Evolutionary conservation across 2,329 filamentous ascomycete genomes (phyloP).

Genomic region (Elsinoe arachidis): DNA sequence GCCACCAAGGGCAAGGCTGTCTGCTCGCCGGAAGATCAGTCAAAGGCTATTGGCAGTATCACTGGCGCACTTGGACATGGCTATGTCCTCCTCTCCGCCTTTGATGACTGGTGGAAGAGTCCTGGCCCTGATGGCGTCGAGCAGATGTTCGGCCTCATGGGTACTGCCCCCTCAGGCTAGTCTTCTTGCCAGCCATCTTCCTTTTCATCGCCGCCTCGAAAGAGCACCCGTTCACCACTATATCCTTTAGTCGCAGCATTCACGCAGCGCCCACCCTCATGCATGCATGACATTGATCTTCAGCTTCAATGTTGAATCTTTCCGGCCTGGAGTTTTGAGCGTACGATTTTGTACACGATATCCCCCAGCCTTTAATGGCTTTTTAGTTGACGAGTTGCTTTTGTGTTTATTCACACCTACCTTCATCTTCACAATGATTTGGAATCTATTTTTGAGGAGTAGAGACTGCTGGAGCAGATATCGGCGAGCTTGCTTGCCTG

Average conservation of each 20-base stretch:
- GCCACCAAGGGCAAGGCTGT: slow-evolving; percentile 57
- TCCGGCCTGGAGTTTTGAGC: slow-evolving; percentile 1
- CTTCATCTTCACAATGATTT: not conserved
- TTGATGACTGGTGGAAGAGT: slow-evolving; percentile 73
- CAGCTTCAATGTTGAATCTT: slow-evolving; percentile 7
- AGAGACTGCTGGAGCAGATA: slow-evolving; percentile 5
- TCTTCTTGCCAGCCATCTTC: not conserved
- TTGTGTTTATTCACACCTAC: not conserved
- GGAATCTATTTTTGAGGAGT: not conserved
- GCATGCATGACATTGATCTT: slow-evolving; percentile 10
- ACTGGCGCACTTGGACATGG: slow-evolving; percentile 49
- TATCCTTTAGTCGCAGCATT: slow-evolving; percentile 7
- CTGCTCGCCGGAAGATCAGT: slow-evolving; percentile 59
- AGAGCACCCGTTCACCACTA: not conserved
- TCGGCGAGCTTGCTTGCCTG: slow-evolving; percentile 5
- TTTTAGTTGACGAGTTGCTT: not conserved
- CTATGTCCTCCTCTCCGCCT: slow-evolving; percentile 68
- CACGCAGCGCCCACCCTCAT: slow-evolving; percentile 4
- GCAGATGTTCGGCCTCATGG: slow-evolving; percentile 58
- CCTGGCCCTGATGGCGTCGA: slow-evolving; percentile 60
- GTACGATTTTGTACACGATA: not conserved
- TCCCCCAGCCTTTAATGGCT: not conserved
- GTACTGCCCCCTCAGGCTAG: slow-evolving; percentile 3
- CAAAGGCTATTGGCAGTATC: slow-evolving; percentile 56
- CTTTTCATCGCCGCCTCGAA: not conserved